These are phyloP conservation scores for Podaxis sp. DNA, from an alignment of 768 basidiomycete genomes.

Conservation along the genomic window DNA sequence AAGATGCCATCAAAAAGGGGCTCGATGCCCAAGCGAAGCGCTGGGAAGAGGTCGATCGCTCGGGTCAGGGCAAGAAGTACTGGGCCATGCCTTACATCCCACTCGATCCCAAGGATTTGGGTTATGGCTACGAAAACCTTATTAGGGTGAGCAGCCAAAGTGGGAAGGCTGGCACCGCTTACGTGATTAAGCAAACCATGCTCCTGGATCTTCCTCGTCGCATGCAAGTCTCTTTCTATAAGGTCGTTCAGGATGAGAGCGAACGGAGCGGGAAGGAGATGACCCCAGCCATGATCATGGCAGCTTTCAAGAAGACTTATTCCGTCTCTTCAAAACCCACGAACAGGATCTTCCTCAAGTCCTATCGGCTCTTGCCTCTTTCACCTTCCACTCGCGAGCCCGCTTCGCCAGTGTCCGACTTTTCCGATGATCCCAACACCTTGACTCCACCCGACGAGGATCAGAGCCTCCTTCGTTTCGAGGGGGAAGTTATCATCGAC, in stretches of 20 bases:
- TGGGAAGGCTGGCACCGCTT: constrained; percentile 96
- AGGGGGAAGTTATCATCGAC: constrained; percentile 82
- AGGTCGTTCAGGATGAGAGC: constrained; percentile 83
- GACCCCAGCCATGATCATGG: constrained; percentile 90
- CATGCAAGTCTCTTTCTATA: constrained; percentile 94
- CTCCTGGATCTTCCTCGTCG: constrained; percentile 90
- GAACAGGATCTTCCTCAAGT: constrained; percentile 36
- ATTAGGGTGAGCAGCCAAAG: constrained; percentile 99
- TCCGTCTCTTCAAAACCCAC: constrained; percentile 75
- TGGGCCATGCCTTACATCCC: constrained; percentile 97
- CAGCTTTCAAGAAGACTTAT: constrained; percentile 79
- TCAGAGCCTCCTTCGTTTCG: constrained; percentile 75
- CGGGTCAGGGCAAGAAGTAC: constrained; percentile 51
- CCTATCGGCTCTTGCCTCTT: constrained; percentile 52
- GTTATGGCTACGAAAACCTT: constrained; percentile 94
- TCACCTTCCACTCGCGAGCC: constrained; percentile 34
- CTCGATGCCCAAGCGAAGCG: constrained; percentile 75
- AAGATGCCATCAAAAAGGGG: constrained; percentile 99
- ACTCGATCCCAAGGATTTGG: constrained; percentile 92
- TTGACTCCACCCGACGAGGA: constrained; percentile 40
- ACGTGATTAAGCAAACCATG: constrained; percentile 89
- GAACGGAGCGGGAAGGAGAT: constrained; percentile 94
- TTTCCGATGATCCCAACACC: constrained; percentile 39
- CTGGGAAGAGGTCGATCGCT: constrained; percentile 48
- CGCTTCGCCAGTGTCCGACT: constrained; percentile 44